These are phyloP conservation scores for Erigeron canadensis DNA, from an alignment of 129 eudicot species.

Conservation along the genomic window DNA sequence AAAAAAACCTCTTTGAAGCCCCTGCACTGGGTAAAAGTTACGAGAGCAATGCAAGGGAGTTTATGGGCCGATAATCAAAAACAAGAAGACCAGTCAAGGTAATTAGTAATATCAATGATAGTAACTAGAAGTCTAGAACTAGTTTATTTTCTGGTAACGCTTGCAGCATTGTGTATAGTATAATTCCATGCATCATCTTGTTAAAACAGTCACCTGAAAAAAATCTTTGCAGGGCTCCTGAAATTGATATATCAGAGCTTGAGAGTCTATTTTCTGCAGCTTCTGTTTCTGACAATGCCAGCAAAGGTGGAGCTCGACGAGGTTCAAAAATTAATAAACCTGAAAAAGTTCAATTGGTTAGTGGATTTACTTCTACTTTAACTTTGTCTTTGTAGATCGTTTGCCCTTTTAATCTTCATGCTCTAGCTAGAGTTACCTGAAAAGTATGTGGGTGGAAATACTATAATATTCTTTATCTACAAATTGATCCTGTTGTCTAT, in stretches of 20 bases:
- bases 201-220: conserved; percentile 24
- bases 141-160: neutral
- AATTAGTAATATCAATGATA: conserved; percentile 3
- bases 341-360: conserved; percentile 89
- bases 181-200: neutral
- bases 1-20: conserved; percentile 80
- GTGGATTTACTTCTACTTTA: conserved; percentile 28
- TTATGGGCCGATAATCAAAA: conserved; percentile 89
- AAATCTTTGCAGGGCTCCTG: conserved; percentile 73
- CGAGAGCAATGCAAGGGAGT: conserved; percentile 94
- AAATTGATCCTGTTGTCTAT: conserved; percentile 11
- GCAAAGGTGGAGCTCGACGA: conserved; percentile 65
- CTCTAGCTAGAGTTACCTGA: conserved; percentile 18
- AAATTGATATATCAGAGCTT: conserved; percentile 92
- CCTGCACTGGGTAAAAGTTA: conserved; percentile 92
- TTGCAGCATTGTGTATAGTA: neutral
- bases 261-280: conserved; percentile 82
- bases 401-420: conserved; percentile 3
- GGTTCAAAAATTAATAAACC: conserved; percentile 78
- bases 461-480: conserved; percentile 9
- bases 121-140: neutral
- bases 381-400: conserved; percentile 17
- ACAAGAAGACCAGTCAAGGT: conserved; percentile 80
- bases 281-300: conserved; percentile 59
- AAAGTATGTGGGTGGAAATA: neutral